Evolutionary conservation across 2,329 filamentous ascomycete species (phyloP).

Genomic region (Cordyceps javanica): DNA sequence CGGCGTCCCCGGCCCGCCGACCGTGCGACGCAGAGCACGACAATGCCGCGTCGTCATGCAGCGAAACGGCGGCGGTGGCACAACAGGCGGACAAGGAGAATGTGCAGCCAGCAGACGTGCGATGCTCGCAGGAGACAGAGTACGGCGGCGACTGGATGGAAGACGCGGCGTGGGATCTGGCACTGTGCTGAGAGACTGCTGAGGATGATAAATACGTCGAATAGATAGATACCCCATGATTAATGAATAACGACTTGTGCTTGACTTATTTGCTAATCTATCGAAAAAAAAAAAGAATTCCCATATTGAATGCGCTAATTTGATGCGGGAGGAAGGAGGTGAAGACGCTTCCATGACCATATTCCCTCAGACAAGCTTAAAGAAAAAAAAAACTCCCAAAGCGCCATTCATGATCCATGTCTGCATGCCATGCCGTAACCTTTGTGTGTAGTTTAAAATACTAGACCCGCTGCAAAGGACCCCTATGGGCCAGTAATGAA

Average conservation of each 20-base stretch:
- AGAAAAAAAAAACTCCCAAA: neutral
- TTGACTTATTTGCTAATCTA: too few relatives aligned
- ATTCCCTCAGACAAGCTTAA: too few relatives aligned
- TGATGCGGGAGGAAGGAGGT: neutral
- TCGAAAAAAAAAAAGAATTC: too few relatives aligned
- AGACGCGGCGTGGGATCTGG: slow-evolving; percentile 26
- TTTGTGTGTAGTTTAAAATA: too few relatives aligned
- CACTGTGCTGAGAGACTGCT: neutral
- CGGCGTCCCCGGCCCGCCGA: neutral
- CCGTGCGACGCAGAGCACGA: too few relatives aligned
- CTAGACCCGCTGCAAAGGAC: too few relatives aligned
- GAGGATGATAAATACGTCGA: neutral
- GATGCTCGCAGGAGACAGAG: slow-evolving; percentile 31
- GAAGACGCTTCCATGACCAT: neutral
- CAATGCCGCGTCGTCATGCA: neutral
- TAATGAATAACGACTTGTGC: neutral
- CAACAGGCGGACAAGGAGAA: slow-evolving; percentile 9
- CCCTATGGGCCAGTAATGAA: too few relatives aligned
- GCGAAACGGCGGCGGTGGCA: neutral
- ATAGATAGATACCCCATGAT: neutral
- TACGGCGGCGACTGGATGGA: slow-evolving; percentile 35
- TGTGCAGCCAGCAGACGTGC: neutral
- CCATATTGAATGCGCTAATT: neutral
- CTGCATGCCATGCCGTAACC: neutral
- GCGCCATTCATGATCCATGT: neutral